phyloP scores from a whole-genome alignment of 2,329 filamentous ascomycete species.

The Fusarium sp. region DNA sequence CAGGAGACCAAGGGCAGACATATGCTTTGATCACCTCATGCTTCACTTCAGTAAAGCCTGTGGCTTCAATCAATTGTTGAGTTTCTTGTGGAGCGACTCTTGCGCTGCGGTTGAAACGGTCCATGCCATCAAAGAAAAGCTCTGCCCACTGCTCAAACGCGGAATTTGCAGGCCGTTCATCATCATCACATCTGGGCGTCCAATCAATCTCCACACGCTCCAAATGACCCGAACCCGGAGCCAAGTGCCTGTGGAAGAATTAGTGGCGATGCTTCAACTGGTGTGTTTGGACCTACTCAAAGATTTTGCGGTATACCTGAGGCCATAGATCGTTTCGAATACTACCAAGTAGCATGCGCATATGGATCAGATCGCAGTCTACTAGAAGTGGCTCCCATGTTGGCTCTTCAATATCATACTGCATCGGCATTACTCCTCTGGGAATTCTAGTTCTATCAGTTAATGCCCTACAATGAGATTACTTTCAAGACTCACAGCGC shows the following conservation, averaged over 20 bases:
- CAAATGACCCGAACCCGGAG: constrained; percentile 76
- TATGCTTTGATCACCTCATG: constrained; percentile 75
- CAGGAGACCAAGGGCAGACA: constrained; percentile 75
- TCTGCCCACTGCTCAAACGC: constrained; percentile 74
- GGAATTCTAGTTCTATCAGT: constrained; percentile 68
- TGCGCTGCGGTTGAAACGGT: constrained; percentile 70
- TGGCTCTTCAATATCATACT: constrained; percentile 79
- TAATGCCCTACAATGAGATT: not conserved
- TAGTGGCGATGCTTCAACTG: constrained; percentile 10
- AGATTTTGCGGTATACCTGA: constrained; percentile 75
- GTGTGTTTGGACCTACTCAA: constrained; percentile 59
- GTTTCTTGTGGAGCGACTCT: constrained; percentile 63
- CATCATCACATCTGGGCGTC: constrained; percentile 75
- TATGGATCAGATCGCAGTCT: constrained; percentile 83
- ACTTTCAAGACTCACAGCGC: constrained; percentile 43
- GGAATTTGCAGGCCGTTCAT: constrained; percentile 65
- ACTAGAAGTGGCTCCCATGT: constrained; percentile 61
- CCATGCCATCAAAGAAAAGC: constrained; percentile 73
- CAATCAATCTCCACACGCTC: constrained; percentile 94
- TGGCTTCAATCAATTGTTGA: constrained; percentile 67
- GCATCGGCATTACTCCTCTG: constrained; percentile 62
- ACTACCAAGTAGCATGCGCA: constrained; percentile 81
- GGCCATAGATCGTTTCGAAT: constrained; percentile 75
- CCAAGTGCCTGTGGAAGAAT: constrained; percentile 68
- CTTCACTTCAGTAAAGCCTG: constrained; percentile 83